A percentile compares a stretch with the other conserved stretches of the same genome.
Evolutionary conservation across 2,329 filamentous ascomycete genomes (phyloP).

Genomic region (Botrytis squamosa): DNA sequence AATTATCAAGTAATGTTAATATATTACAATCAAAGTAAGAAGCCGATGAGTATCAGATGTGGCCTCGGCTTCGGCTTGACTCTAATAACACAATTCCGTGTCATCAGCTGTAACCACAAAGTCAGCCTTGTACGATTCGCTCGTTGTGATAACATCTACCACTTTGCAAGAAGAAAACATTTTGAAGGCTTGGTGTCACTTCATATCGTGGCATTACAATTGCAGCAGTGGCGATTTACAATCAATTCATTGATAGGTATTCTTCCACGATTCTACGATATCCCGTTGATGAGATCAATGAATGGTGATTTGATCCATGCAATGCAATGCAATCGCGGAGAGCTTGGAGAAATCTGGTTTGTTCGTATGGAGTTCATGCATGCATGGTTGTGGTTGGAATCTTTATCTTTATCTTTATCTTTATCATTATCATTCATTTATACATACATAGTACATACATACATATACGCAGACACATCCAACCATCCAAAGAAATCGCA

Average conservation of each 20-base stretch:
- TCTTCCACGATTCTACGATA: not conserved
- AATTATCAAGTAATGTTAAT: not conserved
- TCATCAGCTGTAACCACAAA: conserved; percentile 29
- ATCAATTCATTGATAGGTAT: not conserved
- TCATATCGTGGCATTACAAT: conserved; percentile 35
- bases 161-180: not conserved
- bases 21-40: not conserved
- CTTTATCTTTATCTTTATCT: not conserved
- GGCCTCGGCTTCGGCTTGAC: not conserved
- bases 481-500: not conserved
- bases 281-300: conserved; percentile 9
- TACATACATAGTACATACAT: not conserved
- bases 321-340: not conserved
- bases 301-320: conserved; percentile 24
- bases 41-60: not conserved
- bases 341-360: conserved; percentile 18
- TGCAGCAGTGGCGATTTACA: conserved; percentile 24
- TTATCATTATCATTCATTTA: conserved; percentile 24
- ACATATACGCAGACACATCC: conserved; percentile 9
- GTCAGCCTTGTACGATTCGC: conserved; percentile 34
- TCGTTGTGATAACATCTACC: conserved; percentile 22
- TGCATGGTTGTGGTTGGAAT: conserved; percentile 1
- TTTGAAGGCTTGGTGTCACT: conserved; percentile 17
- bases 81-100: not conserved
- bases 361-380: not conserved